phyloP scores from a whole-genome alignment of 768 basidiomycete genomes.

The Porphyrellus cyaneotinctus region DNA sequence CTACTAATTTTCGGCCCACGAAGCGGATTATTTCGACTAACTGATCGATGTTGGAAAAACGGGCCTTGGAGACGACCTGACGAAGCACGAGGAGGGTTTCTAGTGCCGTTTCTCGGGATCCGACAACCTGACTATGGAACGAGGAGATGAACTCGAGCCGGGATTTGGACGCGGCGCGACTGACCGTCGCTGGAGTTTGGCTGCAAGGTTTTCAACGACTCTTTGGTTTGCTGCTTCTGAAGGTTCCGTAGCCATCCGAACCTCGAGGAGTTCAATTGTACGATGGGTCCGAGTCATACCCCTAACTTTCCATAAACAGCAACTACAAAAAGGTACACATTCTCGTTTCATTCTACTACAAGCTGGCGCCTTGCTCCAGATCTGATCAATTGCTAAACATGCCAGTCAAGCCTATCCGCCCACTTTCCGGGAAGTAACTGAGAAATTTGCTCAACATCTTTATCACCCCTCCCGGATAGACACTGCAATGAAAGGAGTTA shows the following conservation, averaged over 20 bases:
- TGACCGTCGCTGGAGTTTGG: constrained; percentile 69
- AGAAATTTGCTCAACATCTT: constrained; percentile 97
- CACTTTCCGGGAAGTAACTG: constrained; percentile 87
- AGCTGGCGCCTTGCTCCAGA: not conserved
- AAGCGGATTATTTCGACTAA: constrained; percentile 72
- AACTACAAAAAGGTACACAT: not conserved
- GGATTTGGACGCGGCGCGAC: constrained; percentile 27
- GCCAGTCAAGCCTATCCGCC: constrained; percentile 94
- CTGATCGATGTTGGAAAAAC: constrained; percentile 84
- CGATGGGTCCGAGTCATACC: not conserved
- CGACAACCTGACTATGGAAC: constrained; percentile 74
- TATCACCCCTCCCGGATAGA: constrained; percentile 93
- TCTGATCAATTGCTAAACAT: constrained; percentile 40
- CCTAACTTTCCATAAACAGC: constrained; percentile 18
- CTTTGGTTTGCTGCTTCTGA: constrained; percentile 44
- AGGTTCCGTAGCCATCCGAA: constrained; percentile 44
- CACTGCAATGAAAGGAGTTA: constrained; percentile 50
- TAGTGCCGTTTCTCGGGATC: constrained; percentile 82
- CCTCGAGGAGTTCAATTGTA: no score
- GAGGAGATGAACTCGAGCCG: constrained; percentile 24
- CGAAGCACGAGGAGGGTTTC: constrained; percentile 87
- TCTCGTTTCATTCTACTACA: not conserved
- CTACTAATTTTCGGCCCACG: constrained; percentile 76
- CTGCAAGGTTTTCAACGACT: constrained; percentile 64
- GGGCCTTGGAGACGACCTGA: constrained; percentile 83